These are phyloP conservation scores for Penicillium expansum DNA, from an alignment of 2,329 filamentous ascomycete species.

Conservation along the genomic window DNA sequence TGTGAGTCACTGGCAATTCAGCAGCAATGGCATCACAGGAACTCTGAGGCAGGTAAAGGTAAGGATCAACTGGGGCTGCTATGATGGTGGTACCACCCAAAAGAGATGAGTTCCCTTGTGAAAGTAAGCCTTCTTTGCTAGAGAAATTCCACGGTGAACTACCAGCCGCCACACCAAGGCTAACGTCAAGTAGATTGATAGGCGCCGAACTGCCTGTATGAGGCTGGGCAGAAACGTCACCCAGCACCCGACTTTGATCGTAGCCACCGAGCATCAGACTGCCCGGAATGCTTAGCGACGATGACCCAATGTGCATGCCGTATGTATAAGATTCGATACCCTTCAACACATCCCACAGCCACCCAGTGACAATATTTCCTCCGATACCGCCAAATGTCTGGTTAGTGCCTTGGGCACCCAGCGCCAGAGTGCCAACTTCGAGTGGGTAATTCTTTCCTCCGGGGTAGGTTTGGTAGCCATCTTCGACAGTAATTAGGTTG, in stretches of 20 bases:
- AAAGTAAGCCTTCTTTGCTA: too few species aligned
- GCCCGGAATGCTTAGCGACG: constrained; percentile 29
- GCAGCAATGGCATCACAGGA: constrained; percentile 42
- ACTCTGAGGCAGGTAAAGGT: constrained; percentile 37
- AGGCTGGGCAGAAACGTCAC: too few species aligned
- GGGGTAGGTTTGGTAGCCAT: too few species aligned
- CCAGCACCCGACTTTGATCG: constrained; percentile 23
- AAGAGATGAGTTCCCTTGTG: too few species aligned
- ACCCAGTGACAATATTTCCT: constrained; percentile 10
- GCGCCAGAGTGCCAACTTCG: constrained; percentile 1
- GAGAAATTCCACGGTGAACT: too few species aligned
- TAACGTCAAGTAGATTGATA: too few species aligned
- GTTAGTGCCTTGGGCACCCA: constrained; percentile 11
- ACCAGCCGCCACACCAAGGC: too few species aligned
- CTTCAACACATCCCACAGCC: constrained; percentile 4
- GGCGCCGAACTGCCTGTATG: too few species aligned
- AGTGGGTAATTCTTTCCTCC: too few species aligned
- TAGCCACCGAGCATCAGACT: constrained; percentile 44
- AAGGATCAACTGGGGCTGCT: too few species aligned
- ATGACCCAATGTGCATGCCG: constrained; percentile 44
- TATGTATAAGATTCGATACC: constrained; percentile 42
- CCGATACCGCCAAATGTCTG: constrained; percentile 6
- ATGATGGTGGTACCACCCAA: too few species aligned
- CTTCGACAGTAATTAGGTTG: too few species aligned
- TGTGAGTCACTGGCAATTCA: constrained; percentile 35